phyloP scores from a whole-genome alignment of 2,329 filamentous ascomycete genomes.

The Albifimbria verrucaria region DNA sequence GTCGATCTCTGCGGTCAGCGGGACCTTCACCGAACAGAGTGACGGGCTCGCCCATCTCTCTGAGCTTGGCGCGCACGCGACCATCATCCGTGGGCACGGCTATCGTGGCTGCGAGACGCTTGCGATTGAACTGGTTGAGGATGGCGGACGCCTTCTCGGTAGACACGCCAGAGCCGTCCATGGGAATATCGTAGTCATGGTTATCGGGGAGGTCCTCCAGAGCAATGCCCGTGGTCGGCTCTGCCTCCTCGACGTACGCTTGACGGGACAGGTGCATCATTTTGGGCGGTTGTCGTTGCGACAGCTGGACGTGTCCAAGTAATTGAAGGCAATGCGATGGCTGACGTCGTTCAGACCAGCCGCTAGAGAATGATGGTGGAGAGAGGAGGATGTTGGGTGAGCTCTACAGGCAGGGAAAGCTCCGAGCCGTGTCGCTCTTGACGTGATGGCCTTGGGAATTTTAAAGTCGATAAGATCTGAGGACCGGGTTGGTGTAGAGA shows the following conservation, averaged over 20 bases:
- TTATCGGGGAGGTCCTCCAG: conserved; percentile 59
- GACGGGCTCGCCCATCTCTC: conserved; percentile 87
- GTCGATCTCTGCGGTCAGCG: conserved; percentile 78
- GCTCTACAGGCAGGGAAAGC: too few relatives aligned
- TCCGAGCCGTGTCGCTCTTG: too few relatives aligned
- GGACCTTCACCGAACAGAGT: conserved; percentile 92
- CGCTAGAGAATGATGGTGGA: too few relatives aligned
- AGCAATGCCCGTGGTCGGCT: conserved; percentile 49
- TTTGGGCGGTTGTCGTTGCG: conserved; percentile 20
- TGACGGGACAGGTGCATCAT: conserved; percentile 86
- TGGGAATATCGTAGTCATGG: conserved; percentile 78
- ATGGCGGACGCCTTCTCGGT: conserved; percentile 83
- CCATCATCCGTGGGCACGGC: conserved; percentile 92
- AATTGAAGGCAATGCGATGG: too few relatives aligned
- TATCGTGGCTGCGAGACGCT: conserved; percentile 82
- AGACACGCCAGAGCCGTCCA: conserved; percentile 61
- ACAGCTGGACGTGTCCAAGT: too few relatives aligned
- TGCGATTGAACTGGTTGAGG: conserved; percentile 84
- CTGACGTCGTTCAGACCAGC: too few relatives aligned
- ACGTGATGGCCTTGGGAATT: too few relatives aligned
- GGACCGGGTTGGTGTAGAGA: too few relatives aligned
- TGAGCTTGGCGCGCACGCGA: conserved; percentile 74
- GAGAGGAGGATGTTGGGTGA: too few relatives aligned
- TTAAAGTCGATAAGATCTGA: too few relatives aligned
- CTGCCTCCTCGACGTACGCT: conserved; percentile 87